Evolutionary conservation across 2,329 filamentous ascomycete genomes (phyloP), one percentile per base, ranked within the genome.

Genomic region (Claviceps africana): DNA sequence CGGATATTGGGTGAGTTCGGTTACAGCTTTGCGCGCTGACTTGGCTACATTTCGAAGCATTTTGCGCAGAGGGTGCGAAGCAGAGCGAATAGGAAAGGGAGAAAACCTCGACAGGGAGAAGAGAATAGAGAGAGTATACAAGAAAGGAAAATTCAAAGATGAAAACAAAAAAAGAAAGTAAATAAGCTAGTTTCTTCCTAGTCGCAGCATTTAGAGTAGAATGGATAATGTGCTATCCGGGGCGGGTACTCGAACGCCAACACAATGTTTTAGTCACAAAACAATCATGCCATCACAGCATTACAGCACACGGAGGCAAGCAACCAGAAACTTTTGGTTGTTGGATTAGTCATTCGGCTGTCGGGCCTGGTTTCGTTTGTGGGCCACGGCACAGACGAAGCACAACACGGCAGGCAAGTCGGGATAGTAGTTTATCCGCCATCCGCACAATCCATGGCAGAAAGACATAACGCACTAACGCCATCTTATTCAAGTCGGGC

Each of bases 1-100:
- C 6, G 90, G 89, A 59, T 86, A 85, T 61, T 79, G 80, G 51
- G 83, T 78, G 57, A 93, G 74, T 64, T 88, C 85, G 19, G 87
- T 88, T 47, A 91, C 81, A 48, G 86, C 85, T 60, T 73, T 79
- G 60, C 72, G 74, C 49, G 75, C 72, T 50, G 72, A 70, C 45
- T 70, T 74, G 52, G 75, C 71, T 39, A 72, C 72, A 55, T 74
- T 77, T 56, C 75, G 74, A 60, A 78, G 65, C 77, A 79, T 79
- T 53, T 53, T 66, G 44, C 50, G 35, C 31, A 28, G 52, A 25
- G 7, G 25, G 22, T 7, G 35, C 30, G 25, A 25, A 25, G 25
- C 25, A 25, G 42, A 47, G 44, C 44, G n/a, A 19, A 51, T 40
- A 28, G 42, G 19, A 31, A 19, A 44, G 28, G 47, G 9, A 6